These are phyloP conservation scores for Hylodesmum podocarpum DNA, from an alignment of 306 rosid species.

Conservation along the genomic window DNA sequence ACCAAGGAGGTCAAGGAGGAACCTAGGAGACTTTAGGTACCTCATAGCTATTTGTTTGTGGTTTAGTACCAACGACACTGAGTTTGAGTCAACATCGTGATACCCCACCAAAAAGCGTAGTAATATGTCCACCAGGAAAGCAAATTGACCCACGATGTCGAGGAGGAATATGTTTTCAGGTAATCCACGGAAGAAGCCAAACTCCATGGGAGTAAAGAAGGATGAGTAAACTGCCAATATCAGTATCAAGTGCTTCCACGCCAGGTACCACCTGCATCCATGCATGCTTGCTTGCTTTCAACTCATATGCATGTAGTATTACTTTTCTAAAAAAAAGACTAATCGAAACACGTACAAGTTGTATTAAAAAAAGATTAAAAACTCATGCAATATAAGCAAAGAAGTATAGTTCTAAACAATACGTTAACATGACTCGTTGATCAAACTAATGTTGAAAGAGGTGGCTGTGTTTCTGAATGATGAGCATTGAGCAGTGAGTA, in stretches of 20 bases:
- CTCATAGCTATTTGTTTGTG: slow-evolving; percentile 50
- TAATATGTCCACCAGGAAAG: slow-evolving; percentile 53
- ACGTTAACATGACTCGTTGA: not conserved
- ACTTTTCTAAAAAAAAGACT: too few species aligned
- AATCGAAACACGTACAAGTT: too few species aligned
- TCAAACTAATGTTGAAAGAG: not conserved
- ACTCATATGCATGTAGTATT: too few species aligned
- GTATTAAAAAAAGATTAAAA: too few species aligned
- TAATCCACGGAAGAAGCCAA: slow-evolving; percentile 69
- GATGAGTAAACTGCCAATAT: slow-evolving; percentile 71
- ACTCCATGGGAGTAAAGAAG: slow-evolving; percentile 74
- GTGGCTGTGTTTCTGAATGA: not conserved
- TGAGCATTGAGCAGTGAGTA: too few species aligned
- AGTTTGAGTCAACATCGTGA: slow-evolving; percentile 46
- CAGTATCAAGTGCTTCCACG: slow-evolving; percentile 64
- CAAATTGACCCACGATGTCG: slow-evolving; percentile 63
- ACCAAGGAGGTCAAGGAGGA: slow-evolving; percentile 48
- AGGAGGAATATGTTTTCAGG: slow-evolving; percentile 61
- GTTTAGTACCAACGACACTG: slow-evolving; percentile 38
- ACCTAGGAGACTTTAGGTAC: slow-evolving; percentile 64
- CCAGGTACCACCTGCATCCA: slow-evolving; percentile 56
- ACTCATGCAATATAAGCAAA: too few species aligned
- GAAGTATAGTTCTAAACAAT: too few species aligned
- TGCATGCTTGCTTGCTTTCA: too few species aligned
- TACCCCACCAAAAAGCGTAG: slow-evolving; percentile 57